These are phyloP conservation scores for Fusarium sp. DNA, from an alignment of 2,329 filamentous ascomycete genomes.

Conservation along the genomic window DNA sequence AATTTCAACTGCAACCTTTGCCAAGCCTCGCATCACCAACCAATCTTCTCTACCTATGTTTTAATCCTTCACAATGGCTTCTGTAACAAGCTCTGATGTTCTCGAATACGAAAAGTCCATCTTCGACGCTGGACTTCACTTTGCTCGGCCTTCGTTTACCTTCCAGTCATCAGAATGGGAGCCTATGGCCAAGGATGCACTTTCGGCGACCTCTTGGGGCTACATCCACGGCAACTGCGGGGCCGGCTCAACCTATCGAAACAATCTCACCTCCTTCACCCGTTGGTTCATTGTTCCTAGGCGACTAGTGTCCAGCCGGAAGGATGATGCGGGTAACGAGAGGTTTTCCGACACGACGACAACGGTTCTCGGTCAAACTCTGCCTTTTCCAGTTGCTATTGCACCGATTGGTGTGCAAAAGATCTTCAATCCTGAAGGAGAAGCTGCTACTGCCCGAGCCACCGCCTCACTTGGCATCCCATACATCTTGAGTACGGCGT, in stretches of 20 bases:
- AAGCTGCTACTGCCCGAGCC: not conserved
- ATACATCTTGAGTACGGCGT: conserved; percentile 18
- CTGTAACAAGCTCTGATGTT: not conserved
- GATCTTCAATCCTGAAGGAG: conserved; percentile 29
- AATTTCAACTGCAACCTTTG: not conserved
- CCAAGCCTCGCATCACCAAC: not conserved
- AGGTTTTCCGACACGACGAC: conserved; percentile 23
- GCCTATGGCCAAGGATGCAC: conserved; percentile 13
- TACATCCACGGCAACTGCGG: conserved; percentile 32
- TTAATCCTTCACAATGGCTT: not conserved
- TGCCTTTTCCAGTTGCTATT: conserved; percentile 22
- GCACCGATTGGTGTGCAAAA: conserved; percentile 13
- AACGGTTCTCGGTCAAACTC: conserved; percentile 15
- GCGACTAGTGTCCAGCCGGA: conserved; percentile 15
- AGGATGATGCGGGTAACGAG: conserved; percentile 18
- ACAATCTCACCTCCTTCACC: conserved; percentile 14
- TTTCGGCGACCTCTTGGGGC: conserved; percentile 29
- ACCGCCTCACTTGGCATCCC: not conserved
- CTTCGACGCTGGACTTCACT: not conserved
- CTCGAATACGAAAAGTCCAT: not conserved
- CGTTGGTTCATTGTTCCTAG: conserved; percentile 19
- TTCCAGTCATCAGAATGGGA: conserved; percentile 15
- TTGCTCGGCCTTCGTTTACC: not conserved
- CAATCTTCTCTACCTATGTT: not conserved
- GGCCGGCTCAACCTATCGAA: conserved; percentile 19